phyloP scores from a whole-genome alignment of 352 stramenopile species.

The Phytopythium delawarense region DNA sequence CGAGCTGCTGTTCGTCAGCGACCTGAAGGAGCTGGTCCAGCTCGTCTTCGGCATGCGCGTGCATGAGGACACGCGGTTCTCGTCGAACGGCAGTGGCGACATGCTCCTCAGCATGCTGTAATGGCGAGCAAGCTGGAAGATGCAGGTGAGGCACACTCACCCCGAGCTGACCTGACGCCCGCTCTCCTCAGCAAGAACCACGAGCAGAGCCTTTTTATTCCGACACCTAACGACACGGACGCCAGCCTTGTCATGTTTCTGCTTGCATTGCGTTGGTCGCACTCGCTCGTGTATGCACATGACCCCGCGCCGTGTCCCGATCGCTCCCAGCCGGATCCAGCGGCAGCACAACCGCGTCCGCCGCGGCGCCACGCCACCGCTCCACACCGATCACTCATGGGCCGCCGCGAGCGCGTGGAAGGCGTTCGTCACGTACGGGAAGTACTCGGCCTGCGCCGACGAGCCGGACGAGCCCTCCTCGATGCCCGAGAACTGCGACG shows the following conservation, averaged over 20 bases:
- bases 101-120: constrained; percentile 52
- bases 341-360: not conserved
- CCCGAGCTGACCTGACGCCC: not conserved
- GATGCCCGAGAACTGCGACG: constrained; percentile 74
- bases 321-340: not conserved
- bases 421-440: constrained; percentile 76
- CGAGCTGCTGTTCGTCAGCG: constrained; percentile 63
- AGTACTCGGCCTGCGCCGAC: constrained; percentile 71
- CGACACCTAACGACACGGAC: not conserved
- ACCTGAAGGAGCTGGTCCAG: constrained; percentile 58
- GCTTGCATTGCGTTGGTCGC: not conserved
- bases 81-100: constrained; percentile 15
- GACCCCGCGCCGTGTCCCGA: not conserved
- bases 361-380: not conserved
- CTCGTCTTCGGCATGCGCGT: constrained; percentile 69
- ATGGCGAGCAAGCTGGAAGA: not conserved
- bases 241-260: not conserved
- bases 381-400: not conserved
- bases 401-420: constrained; percentile 60
- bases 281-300: not conserved
- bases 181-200: not conserved
- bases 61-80: constrained; percentile 26
- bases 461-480: constrained; percentile 56
- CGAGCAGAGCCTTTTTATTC: not conserved
- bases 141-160: not conserved